phyloP scores from a whole-genome alignment of 2,329 filamentous ascomycete genomes.

The Colletotrichum paranaense region DNA sequence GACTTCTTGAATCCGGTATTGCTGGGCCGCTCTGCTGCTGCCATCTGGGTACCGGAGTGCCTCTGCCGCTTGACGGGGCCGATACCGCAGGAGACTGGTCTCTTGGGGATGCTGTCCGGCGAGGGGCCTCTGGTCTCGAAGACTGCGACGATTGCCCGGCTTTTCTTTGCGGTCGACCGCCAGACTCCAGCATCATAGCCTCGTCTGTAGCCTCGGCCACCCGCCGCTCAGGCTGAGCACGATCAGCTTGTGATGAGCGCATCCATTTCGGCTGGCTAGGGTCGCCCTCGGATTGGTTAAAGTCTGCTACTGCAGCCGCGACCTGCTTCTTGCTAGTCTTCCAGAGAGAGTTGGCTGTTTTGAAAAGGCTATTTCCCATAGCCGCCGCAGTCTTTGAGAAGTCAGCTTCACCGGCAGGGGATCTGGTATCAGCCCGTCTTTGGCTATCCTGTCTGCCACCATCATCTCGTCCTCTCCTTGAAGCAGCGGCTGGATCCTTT shows the following conservation, averaged over 20 bases:
- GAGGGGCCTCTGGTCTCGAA: conserved; percentile 43
- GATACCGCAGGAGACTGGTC: conserved; percentile 63
- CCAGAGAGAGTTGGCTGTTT: conserved; percentile 95
- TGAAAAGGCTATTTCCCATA: conserved; percentile 85
- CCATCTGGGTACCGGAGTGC: conserved; percentile 66
- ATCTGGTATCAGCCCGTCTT: conserved; percentile 60
- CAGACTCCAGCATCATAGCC: conserved; percentile 82
- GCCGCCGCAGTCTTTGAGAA: conserved; percentile 84
- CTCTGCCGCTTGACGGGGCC: conserved; percentile 53
- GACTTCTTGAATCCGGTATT: conserved; percentile 62
- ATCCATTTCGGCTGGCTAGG: conserved; percentile 94
- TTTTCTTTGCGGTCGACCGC: conserved; percentile 63
- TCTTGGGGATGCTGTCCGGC: conserved; percentile 46
- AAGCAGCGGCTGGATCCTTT: conserved; percentile 55
- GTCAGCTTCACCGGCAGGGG: conserved; percentile 75
- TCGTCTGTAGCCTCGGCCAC: conserved; percentile 70
- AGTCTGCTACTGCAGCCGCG: conserved; percentile 90
- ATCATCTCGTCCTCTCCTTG: conserved; percentile 51
- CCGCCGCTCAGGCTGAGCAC: conserved; percentile 47
- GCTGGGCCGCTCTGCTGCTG: conserved; percentile 67
- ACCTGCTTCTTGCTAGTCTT: conserved; percentile 94
- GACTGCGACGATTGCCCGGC: conserved; percentile 45
- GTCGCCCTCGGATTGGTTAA: conserved; percentile 78
- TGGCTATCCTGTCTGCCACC: conserved; percentile 35
- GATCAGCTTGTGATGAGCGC: conserved; percentile 71